Percentiles rank a stretch among this genome's conserved stretches.
These are phyloP conservation scores for Pisolithus sp. DNA, from an alignment of 768 basidiomycete genomes.

Conservation along the genomic window DNA sequence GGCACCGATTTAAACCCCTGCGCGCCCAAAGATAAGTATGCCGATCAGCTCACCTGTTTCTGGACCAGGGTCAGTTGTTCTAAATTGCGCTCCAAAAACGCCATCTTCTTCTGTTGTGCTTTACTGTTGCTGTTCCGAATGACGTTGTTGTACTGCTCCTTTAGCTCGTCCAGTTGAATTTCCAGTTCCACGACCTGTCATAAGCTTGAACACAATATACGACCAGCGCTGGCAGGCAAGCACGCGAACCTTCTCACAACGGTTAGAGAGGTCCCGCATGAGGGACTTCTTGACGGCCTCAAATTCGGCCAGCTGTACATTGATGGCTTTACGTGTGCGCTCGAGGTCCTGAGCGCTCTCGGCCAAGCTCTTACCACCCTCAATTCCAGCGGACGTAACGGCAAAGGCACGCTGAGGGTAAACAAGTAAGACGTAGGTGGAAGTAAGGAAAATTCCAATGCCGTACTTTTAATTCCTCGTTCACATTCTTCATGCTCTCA, in stretches of 20 bases:
- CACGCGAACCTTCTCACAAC: conserved; percentile 86
- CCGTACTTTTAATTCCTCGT: conserved; percentile 93
- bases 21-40: background rate
- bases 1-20: conserved; percentile 12
- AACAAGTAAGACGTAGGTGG: background rate
- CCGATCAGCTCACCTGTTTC: conserved; percentile 67
- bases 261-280: conserved; percentile 98
- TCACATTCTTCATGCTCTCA: conserved; percentile 91
- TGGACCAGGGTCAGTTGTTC: conserved; percentile 94
- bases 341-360: conserved; percentile 97
- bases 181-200: conserved; percentile 94
- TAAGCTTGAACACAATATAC: conserved; percentile 9
- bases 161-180: conserved; percentile 96
- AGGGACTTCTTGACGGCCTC: conserved; percentile 98
- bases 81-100: conserved; percentile 93
- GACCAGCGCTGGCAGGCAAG: background rate
- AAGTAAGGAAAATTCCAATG: conserved; percentile 6
- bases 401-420: conserved; percentile 82
- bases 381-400: conserved; percentile 93
- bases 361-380: conserved; percentile 94
- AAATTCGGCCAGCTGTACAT: conserved; percentile 97
- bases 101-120: conserved; percentile 99
- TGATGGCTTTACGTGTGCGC: conserved; percentile 92
- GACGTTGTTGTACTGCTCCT: conserved; percentile 98
- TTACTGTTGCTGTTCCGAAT: conserved; percentile 98